Conservation (phyloP, 805 yeast genomes). For the Saccharomycopsis synnaedendra region DNA sequence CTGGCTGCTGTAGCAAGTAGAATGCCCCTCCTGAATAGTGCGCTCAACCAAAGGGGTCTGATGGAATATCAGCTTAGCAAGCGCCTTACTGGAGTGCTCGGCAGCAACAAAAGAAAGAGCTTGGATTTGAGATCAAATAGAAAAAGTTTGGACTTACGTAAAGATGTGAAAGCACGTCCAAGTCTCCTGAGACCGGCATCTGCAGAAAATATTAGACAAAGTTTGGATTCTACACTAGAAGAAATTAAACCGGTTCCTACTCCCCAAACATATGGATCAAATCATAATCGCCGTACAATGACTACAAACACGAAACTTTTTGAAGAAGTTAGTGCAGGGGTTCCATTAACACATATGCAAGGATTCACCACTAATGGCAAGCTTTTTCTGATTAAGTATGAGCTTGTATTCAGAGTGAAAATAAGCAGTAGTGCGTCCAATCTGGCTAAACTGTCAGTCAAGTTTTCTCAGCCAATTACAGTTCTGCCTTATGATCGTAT, state of each 20-base stretch:
- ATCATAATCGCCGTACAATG: constrained; percentile 14
- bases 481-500: constrained; percentile 41
- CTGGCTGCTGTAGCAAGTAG: constrained; percentile 11
- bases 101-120: constrained; percentile 3
- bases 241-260: not conserved
- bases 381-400: constrained; percentile 41
- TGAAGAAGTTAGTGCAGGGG: constrained; percentile 14
- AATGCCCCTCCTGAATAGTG: constrained; percentile 1
- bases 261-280: constrained; percentile 17
- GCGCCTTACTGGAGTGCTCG: constrained; percentile 4
- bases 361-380: constrained; percentile 41
- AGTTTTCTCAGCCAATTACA: constrained; percentile 38
- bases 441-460: constrained; percentile 33
- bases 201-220: not conserved
- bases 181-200: not conserved
- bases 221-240: not conserved
- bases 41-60: not conserved
- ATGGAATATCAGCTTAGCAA: constrained; percentile 7
- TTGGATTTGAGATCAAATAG: not conserved
- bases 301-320: constrained; percentile 16
- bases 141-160: not conserved
- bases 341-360: constrained; percentile 23
- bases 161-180: not conserved
- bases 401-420: constrained; percentile 37
- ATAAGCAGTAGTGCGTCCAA: constrained; percentile 22